Evolutionary conservation across 2,329 filamentous ascomycete species (phyloP), one percentile per base, ranked within the genome.

Genomic region (Xenoacremonium recifei): DNA sequence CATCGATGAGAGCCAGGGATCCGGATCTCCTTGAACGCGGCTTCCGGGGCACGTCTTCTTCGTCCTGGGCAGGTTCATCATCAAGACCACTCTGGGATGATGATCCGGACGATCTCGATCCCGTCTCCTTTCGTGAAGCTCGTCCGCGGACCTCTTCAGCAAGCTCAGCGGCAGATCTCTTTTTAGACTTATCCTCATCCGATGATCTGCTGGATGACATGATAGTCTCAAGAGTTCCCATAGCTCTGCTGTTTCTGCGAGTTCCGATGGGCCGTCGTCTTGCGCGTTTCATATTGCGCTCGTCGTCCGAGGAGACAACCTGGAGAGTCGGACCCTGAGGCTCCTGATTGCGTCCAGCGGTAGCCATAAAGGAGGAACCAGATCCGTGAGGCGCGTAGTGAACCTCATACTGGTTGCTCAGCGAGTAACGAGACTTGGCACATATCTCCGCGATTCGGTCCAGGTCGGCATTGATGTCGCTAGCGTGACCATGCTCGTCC

Each of bases 371-470:
- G 1, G 68, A 63, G 2, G 73, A 61, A 4, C 80, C 79, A 2
- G 76, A 77, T 16, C 79, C 79, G 51, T 84, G 80, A 12, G 80
- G 80, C 11, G 76, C 68, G 45, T 83, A 77, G 51, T 85, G 81
- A 6, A 82, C 78, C 54, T 84, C 81, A 53, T 84, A 84, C 56
- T 84, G 80, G 58, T 83, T 82, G 61, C 80, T 83, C 38, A 84
- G 59, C 30, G 80, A 84, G 59, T 84, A 84, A 32, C 77, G 73
- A 11, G 80, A 84, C 23, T 77, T 71, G 27, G 81, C 81, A 62
- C 80, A 85, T 21, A 85, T 84, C 59, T 84, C 80, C 10, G 81
- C 81, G 53, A 85, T 84, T 30, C 79, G 74, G 47, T 84, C 80
- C 37, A 85, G 65, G 53, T 83, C 79, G 11, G 79, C 69, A 38